Percentiles rank a stretch among this genome's conserved stretches.
phyloP scores from a whole-genome alignment of 176 grass and related monocot genomes.

The Thinopyrum elongatum region DNA sequence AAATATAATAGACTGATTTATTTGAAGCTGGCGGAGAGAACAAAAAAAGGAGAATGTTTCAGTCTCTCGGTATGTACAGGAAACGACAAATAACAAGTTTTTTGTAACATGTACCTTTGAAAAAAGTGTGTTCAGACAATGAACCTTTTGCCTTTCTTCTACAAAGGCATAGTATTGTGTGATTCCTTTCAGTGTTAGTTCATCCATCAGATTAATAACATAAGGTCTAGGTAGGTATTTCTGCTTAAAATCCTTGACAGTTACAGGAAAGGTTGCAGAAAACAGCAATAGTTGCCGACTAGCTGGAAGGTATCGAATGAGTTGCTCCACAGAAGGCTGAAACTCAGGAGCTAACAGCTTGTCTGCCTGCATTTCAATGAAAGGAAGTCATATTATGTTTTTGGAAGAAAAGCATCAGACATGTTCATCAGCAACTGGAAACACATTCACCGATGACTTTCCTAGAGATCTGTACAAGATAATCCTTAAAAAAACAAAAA shows the following conservation, averaged over 20 bases:
- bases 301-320: slow-evolving; percentile 66
- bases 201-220: slow-evolving; percentile 76
- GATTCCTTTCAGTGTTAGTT: slow-evolving; percentile 68
- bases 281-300: slow-evolving; percentile 71
- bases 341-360: slow-evolving; percentile 91
- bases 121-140: slow-evolving; percentile 61
- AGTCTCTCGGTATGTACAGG: slow-evolving; percentile 13
- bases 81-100: neutral
- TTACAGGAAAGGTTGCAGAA: slow-evolving; percentile 73
- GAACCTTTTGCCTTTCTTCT: slow-evolving; percentile 71
- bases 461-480: neutral
- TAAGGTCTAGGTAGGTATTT: slow-evolving; percentile 70
- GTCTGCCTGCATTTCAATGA: slow-evolving; percentile 60
- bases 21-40: slow-evolving; percentile 67
- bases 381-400: neutral
- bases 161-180: slow-evolving; percentile 74
- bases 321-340: slow-evolving; percentile 79
- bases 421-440: neutral
- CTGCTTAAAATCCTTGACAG: slow-evolving; percentile 67
- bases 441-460: neutral
- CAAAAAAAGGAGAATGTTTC: slow-evolving; percentile 1
- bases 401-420: neutral
- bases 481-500: neutral
- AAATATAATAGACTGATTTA: slow-evolving; percentile 95
- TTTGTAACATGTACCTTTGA: slow-evolving; percentile 37